Evolutionary conservation across 2,329 filamentous ascomycete genomes (phyloP).

Genomic region (Lecanosticta acicola): DNA sequence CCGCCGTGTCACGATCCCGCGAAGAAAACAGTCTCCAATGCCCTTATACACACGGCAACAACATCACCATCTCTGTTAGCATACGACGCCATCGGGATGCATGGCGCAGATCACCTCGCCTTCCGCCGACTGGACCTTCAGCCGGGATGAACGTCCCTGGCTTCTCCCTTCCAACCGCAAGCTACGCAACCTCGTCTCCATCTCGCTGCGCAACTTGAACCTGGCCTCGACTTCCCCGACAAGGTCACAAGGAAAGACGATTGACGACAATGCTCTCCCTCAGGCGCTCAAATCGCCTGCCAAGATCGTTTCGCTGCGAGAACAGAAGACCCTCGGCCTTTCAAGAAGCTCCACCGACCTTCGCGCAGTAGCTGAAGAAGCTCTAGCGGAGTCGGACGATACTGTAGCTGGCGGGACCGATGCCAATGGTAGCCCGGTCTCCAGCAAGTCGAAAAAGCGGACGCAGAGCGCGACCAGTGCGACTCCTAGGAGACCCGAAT

Average conservation of each 20-base stretch:
- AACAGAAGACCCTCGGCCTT: slow-evolving; percentile 47
- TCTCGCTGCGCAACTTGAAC: slow-evolving; percentile 80
- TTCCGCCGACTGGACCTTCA: slow-evolving; percentile 18
- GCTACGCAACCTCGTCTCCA: slow-evolving; percentile 77
- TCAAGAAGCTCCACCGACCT: slow-evolving; percentile 57
- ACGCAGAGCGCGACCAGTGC: slow-evolving; percentile 12
- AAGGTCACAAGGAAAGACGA: slow-evolving; percentile 53
- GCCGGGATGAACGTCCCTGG: slow-evolving; percentile 45
- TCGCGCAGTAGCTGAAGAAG: slow-evolving; percentile 29
- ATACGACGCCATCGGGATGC: slow-evolving; percentile 13
- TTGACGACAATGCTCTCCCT: slow-evolving; percentile 70
- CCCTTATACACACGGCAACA: too few relatives aligned
- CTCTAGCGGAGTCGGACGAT: slow-evolving; percentile 11
- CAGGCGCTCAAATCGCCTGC: slow-evolving; percentile 60
- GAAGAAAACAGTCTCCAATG: too few relatives aligned
- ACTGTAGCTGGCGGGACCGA: not conserved
- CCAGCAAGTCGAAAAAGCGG: slow-evolving; percentile 19
- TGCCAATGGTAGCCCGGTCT: slow-evolving; percentile 13
- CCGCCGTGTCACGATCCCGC: too few relatives aligned
- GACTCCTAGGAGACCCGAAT: slow-evolving; percentile 32
- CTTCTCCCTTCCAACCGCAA: slow-evolving; percentile 70
- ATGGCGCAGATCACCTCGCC: slow-evolving; percentile 20
- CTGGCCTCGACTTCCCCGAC: slow-evolving; percentile 51
- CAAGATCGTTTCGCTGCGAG: slow-evolving; percentile 55
- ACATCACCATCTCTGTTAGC: too few relatives aligned